Percentiles rank a stretch among this genome's conserved stretches.
These are phyloP conservation scores for Cyberlindnera japonica DNA, from an alignment of 805 yeast species.

Conservation along the genomic window DNA sequence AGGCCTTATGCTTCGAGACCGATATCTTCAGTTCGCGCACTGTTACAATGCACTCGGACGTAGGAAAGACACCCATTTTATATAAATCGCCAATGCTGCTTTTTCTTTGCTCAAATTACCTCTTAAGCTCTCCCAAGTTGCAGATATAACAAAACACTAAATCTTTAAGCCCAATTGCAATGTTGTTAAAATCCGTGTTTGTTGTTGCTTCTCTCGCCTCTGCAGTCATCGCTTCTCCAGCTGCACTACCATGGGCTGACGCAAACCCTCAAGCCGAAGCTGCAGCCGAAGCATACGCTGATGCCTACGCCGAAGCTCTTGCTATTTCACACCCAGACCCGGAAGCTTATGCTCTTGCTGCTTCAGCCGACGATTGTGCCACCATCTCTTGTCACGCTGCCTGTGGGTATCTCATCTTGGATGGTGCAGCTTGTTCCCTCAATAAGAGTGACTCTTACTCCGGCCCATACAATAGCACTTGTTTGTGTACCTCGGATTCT, in stretches of 20 bases:
- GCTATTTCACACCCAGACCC: conserved; percentile 32
- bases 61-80: neutral
- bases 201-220: conserved; percentile 6
- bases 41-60: neutral
- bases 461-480: conserved; percentile 30
- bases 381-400: conserved; percentile 32
- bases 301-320: conserved; percentile 26
- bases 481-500: conserved; percentile 32
- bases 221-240: conserved; percentile 10
- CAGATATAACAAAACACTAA: neutral
- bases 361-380: conserved; percentile 31
- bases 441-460: conserved; percentile 21
- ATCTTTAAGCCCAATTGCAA: no score
- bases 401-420: conserved; percentile 33
- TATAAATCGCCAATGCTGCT: neutral
- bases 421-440: conserved; percentile 28
- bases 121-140: neutral
- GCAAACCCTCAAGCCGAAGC: conserved; percentile 24
- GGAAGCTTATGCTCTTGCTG: conserved; percentile 29
- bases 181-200: conserved; percentile 11
- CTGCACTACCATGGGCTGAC: conserved; percentile 21
- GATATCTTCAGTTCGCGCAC: conserved; percentile 1
- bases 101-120: neutral
- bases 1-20: neutral
- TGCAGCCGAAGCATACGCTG: conserved; percentile 26